Base-by-base conservation (phyloP, 176 grass and related monocot genomes). In the Musa schizocarpa region DNA sequence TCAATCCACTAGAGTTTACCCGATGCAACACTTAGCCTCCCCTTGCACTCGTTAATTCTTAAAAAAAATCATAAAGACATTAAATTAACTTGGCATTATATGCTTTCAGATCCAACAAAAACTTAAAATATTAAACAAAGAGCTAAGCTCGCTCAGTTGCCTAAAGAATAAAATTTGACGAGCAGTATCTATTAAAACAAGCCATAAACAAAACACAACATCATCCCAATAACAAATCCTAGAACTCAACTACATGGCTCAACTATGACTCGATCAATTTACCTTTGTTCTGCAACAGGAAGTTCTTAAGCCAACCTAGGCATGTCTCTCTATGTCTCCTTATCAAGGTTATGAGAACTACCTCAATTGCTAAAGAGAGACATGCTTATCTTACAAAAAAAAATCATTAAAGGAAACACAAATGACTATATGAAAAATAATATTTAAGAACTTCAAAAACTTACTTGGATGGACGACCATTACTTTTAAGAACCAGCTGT, bases 401-500 rank as follows among this genome's bases (percentile, higher is more conserved):
- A 16, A 69, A 50, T 27, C 65, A 68, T 17, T 14, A 68, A 17
- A 58, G 13, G 6, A 26, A 71, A 51, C 8, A n/a, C 19, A 19
- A 71, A 54, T 6, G n/a, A 64, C 2, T 52, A 76, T 64, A 57
- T 64, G 25, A 5, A 63, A 63, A 22, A 63, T 16, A 76, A 65
- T 64, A 9, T 22, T 25, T 29, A 5, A 68, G 13, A 43, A 9
- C 1, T 74, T 8, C 52, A 48, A 79, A 25, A 27, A 77, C 82
- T 97, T 86, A 92, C 93, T 93, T 97, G 65, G 86, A 78, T 69
- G 75, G 85, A 48, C 80, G 88, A 0, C 85, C 83, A 83, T 97
- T 97, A 53, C 78, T 90, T 84, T 85, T 97, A 50, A 97, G 85
- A 68, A 97, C 85, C 69, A 97, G 59, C 65, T 97, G 93, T 81